Percentiles rank a stretch among this genome's conserved stretches.
These are phyloP conservation scores for Paramecium pentaurelia DNA, from an alignment of 73 alveolate species.

Conservation along the genomic window DNA sequence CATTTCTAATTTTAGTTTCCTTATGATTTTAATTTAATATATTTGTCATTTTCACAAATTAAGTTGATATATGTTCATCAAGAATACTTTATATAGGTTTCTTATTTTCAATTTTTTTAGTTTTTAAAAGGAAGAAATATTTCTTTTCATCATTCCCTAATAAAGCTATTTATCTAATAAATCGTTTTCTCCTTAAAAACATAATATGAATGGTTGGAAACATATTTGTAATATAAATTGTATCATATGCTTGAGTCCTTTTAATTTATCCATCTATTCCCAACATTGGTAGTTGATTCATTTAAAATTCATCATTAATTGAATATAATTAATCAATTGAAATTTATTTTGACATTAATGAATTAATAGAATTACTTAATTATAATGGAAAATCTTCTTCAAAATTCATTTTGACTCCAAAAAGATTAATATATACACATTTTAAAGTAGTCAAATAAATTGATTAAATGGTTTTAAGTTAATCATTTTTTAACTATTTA, in stretches of 20 bases:
- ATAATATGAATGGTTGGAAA: neutral
- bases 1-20: neutral
- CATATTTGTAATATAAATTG: neutral
- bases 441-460: neutral
- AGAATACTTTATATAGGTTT: neutral
- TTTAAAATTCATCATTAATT: neutral
- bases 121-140: neutral
- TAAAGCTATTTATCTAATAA: neutral
- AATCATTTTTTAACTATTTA: neutral
- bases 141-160: constrained; percentile 23
- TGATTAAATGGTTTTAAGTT: neutral
- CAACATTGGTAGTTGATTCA: neutral
- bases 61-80: neutral
- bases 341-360: neutral
- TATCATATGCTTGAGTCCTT: neutral
- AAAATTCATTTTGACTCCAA: neutral
- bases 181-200: neutral
- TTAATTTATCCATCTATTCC: neutral
- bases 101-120: neutral
- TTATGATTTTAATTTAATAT: neutral
- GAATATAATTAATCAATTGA: neutral
- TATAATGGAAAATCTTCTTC: neutral
- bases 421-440: neutral
- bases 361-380: neutral
- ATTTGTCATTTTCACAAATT: neutral